Evolutionary conservation across 2,329 filamentous ascomycete species (phyloP).

Genomic region (Scytalidium sp.): DNA sequence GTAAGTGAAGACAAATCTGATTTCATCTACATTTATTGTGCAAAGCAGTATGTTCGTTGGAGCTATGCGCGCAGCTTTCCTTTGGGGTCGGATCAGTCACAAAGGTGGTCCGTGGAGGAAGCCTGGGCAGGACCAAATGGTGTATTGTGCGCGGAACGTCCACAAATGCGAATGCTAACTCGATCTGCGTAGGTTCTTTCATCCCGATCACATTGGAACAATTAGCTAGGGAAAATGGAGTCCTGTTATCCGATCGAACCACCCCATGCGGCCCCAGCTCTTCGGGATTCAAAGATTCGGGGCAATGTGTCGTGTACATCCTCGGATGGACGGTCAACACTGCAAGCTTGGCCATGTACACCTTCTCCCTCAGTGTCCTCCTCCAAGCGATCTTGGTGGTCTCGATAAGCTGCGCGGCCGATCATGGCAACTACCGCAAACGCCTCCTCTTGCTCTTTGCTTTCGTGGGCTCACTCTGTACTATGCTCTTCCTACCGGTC

Average conservation of each 20-base stretch:
- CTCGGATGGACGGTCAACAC: constrained; percentile 89
- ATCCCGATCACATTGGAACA: constrained; percentile 95
- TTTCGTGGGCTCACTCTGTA: constrained; percentile 73
- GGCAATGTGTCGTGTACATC: constrained; percentile 80
- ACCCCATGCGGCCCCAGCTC: constrained; percentile 71
- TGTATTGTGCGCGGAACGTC: neutral
- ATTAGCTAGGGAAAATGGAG: constrained; percentile 86
- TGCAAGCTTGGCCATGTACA: constrained; percentile 97
- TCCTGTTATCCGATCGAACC: constrained; percentile 73
- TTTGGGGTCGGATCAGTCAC: too few relatives aligned
- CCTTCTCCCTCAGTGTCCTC: constrained; percentile 88
- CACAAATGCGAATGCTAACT: constrained; percentile 12
- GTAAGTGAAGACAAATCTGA: constrained; percentile 46
- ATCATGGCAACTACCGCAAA: constrained; percentile 91
- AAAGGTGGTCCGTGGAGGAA: too few relatives aligned
- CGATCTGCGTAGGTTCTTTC: constrained; percentile 67
- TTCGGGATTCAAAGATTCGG: constrained; percentile 35
- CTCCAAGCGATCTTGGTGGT: constrained; percentile 89
- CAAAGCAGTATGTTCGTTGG: too few relatives aligned
- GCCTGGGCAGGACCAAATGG: too few relatives aligned
- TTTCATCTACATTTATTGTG: too few relatives aligned
- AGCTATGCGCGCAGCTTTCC: too few relatives aligned
- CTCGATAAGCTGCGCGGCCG: constrained; percentile 92
- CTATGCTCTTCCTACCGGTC: constrained; percentile 85
- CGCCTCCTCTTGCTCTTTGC: constrained; percentile 83